Percentiles rank a stretch among this genome's conserved stretches.
Conservation (phyloP, 2,329 filamentous ascomycete species). For the Epichloe sylvatica region DNA sequence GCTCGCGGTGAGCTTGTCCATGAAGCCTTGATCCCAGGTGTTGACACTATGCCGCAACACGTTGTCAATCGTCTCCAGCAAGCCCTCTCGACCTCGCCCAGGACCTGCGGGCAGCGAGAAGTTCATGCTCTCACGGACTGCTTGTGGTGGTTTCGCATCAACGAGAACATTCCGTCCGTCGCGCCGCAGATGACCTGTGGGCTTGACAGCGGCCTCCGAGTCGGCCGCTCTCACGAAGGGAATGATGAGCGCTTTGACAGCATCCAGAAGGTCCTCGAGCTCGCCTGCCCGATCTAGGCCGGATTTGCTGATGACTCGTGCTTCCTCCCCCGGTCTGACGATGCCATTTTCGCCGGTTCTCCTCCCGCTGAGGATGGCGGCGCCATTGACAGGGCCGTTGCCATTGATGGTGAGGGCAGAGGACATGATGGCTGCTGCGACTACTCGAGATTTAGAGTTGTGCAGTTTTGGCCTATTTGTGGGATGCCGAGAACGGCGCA, state of each 20-base stretch:
- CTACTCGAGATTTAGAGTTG: too few relatives aligned
- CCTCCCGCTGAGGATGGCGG: too few relatives aligned
- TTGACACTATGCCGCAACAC: conserved; percentile 81
- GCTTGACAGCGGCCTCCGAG: background rate
- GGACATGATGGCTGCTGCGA: too few relatives aligned
- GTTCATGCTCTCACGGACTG: background rate
- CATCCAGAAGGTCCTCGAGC: conserved; percentile 1
- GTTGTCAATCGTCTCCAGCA: conserved; percentile 54
- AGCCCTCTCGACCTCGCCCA: conserved; percentile 54
- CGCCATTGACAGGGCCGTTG: too few relatives aligned
- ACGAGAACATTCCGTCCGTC: background rate
- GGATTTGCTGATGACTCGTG: background rate
- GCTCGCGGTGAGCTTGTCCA: conserved; percentile 87
- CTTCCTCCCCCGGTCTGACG: too few relatives aligned
- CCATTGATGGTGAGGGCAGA: too few relatives aligned
- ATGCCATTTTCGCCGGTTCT: too few relatives aligned
- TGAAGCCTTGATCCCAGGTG: conserved; percentile 94
- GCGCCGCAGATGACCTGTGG: background rate
- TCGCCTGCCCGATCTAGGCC: conserved; percentile 1
- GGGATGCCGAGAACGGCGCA: too few relatives aligned
- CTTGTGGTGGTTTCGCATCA: background rate
- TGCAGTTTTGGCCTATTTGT: too few relatives aligned
- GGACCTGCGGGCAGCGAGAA: conserved; percentile 35
- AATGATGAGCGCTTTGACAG: conserved; percentile 2
- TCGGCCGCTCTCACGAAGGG: conserved; percentile 1